These are phyloP conservation scores for Vanderwaltozyma polyspora DNA, from an alignment of 805 yeast species.

Conservation along the genomic window DNA sequence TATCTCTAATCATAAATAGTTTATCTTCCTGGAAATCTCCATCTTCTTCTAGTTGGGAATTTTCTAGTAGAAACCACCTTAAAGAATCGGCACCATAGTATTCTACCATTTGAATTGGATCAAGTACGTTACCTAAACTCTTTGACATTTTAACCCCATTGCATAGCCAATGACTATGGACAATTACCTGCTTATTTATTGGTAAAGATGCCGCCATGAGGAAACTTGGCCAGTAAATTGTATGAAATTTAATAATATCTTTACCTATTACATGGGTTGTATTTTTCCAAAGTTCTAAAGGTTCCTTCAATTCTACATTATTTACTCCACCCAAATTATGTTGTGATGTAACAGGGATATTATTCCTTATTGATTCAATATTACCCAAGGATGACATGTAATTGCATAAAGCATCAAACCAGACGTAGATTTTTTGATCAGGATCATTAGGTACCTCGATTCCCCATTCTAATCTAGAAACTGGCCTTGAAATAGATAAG, in stretches of 20 bases:
- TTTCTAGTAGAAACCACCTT: slow-evolving; percentile 65
- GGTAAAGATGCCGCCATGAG: slow-evolving; percentile 69
- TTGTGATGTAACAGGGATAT: slow-evolving; percentile 7
- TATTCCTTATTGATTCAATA: slow-evolving; percentile 26
- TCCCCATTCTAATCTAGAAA: slow-evolving; percentile 75
- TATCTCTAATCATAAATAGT: slow-evolving; percentile 43
- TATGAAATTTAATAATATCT: slow-evolving; percentile 81
- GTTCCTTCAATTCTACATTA: not conserved
- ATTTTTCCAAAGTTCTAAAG: slow-evolving; percentile 17
- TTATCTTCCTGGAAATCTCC: slow-evolving; percentile 62
- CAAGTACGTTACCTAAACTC: slow-evolving; percentile 85
- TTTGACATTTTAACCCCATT: slow-evolving; percentile 91
- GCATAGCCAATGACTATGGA: slow-evolving; percentile 91
- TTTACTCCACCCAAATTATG: too few relatives aligned
- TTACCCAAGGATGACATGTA: slow-evolving; percentile 68
- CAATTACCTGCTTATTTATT: slow-evolving; percentile 63
- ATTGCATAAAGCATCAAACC: slow-evolving; percentile 92
- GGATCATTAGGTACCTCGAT: slow-evolving; percentile 75
- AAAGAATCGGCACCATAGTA: slow-evolving; percentile 63
- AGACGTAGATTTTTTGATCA: slow-evolving; percentile 77
- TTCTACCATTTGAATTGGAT: slow-evolving; percentile 58
- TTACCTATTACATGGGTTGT: slow-evolving; percentile 83
- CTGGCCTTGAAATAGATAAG: slow-evolving; percentile 80
- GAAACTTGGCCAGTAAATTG: slow-evolving; percentile 90
- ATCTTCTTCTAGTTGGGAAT: slow-evolving; percentile 65